These are phyloP conservation scores for Coemansia asiatica DNA, from an alignment of 192 early-diverging fungal genomes.

Conservation along the genomic window DNA sequence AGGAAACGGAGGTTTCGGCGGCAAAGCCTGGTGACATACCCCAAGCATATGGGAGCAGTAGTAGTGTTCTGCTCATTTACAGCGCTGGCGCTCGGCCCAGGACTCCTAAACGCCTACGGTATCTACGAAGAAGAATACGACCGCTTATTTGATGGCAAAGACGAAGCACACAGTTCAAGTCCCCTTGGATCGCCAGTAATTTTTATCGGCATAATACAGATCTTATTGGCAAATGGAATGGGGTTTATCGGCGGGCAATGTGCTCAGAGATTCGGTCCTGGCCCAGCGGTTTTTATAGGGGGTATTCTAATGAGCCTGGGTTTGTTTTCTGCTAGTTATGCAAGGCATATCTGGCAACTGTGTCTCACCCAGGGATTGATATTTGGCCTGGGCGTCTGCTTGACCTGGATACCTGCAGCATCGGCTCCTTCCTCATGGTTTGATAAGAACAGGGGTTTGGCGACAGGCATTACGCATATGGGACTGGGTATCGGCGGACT, in stretches of 20 bases:
- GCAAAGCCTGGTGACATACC: slow-evolving; percentile 33
- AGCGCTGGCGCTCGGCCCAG: slow-evolving; percentile 43
- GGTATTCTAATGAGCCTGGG: slow-evolving; percentile 56
- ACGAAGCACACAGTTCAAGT: slow-evolving; percentile 18
- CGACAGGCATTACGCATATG: slow-evolving; percentile 67
- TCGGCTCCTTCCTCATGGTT: slow-evolving; percentile 69
- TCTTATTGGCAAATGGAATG: slow-evolving; percentile 48
- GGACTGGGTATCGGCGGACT: slow-evolving; percentile 69
- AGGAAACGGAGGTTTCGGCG: slow-evolving; percentile 40
- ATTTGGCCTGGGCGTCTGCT: slow-evolving; percentile 61
- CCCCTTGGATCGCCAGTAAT: slow-evolving; percentile 46
- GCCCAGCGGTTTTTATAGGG: slow-evolving; percentile 45
- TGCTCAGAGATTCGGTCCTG: slow-evolving; percentile 46
- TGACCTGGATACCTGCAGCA: slow-evolving; percentile 64
- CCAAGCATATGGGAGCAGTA: slow-evolving; percentile 43
- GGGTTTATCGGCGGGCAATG: slow-evolving; percentile 34
- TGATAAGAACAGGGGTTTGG: slow-evolving; percentile 58
- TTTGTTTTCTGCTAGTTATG: slow-evolving; percentile 60
- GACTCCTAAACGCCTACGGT: slow-evolving; percentile 49
- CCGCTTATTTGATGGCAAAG: slow-evolving; percentile 45
- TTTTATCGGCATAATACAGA: slow-evolving; percentile 48
- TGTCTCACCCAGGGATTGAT: slow-evolving; percentile 67
- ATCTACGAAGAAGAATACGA: slow-evolving; percentile 53
- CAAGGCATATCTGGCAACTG: slow-evolving; percentile 64
- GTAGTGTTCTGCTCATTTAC: slow-evolving; percentile 49